phyloP scores from a whole-genome alignment of 805 yeast species.

The Metschnikowia reukaufii region DNA sequence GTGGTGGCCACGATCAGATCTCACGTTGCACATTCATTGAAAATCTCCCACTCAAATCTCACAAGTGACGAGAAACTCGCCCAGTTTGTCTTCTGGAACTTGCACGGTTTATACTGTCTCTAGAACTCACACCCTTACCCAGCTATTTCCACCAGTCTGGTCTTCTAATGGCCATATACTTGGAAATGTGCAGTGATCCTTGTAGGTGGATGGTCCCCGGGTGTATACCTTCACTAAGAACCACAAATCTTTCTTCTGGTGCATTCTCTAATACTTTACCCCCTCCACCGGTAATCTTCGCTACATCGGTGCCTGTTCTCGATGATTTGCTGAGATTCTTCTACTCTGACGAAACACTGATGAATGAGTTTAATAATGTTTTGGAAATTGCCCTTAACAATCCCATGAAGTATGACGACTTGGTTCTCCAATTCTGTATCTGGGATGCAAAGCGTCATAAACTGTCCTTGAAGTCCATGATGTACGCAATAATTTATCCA shows the following conservation, averaged over 20 bases:
- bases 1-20: constrained; percentile 16
- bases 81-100: constrained; percentile 11
- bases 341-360: constrained; percentile 9
- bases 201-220: constrained; percentile 29
- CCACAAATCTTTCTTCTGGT: constrained; percentile 23
- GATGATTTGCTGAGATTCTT: constrained; percentile 16
- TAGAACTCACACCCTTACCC: not conserved
- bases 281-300: constrained; percentile 23
- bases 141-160: constrained; percentile 30
- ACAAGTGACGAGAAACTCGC: constrained; percentile 12
- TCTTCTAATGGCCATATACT: constrained; percentile 30
- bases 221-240: constrained; percentile 8
- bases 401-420: constrained; percentile 21
- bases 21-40: constrained; percentile 19
- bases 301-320: constrained; percentile 24
- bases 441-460: constrained; percentile 32
- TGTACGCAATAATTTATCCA: constrained; percentile 34
- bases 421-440: constrained; percentile 28
- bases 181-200: constrained; percentile 25
- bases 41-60: constrained; percentile 26
- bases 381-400: not conserved
- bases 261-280: constrained; percentile 30
- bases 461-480: constrained; percentile 29
- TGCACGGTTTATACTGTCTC: not conserved
- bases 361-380: constrained; percentile 6